Evolutionary conservation across 441 rosid genomes (phyloP), one percentile per base, ranked within the genome.

Genomic region (Pelargonium exstipulatum): DNA sequence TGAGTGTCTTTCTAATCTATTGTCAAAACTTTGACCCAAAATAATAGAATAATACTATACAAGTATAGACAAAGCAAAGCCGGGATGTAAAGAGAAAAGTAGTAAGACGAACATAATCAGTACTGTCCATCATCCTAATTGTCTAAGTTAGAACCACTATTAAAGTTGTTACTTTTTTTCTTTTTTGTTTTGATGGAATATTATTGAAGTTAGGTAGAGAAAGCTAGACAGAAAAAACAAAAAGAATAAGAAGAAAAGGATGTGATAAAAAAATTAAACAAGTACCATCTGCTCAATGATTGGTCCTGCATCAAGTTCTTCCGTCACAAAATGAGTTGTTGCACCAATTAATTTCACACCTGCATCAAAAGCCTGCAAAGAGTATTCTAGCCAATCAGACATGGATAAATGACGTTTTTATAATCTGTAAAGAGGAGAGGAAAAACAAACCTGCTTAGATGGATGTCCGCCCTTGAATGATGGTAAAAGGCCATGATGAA

Each of bases 331-430:
- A 80, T 87, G 97, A 82, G 83, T 85, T 68, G 99, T 91, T 58
- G 99, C 97, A 68, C 99, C 99, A 17, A 95, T 95, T 65, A 91
- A 75, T 77, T 95, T 95, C 65, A 95, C 99, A 18, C 99, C 97
- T 1, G 91, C 94, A 74, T 91, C 96, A 80, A 90, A 95, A 80
- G 99, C 99, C 99, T 91, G 86, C 76, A 73, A 77, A 76, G 61
- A 81, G 40, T 51, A 75, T 78, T 76, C 73, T 76, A 77, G 45
- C 74, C 75, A 73, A 69, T 72, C 77, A 78, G 75, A 70, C 43
- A 53, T 71, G 62, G 62, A 64, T 62, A n/a, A 13, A 5, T 51
- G 49, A 79, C 43, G 64, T 43, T 67, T 64, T 68, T 5, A 24
- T 24, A 67, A 62, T 16, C 16, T 45, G 71, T 24, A 66, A 55